phyloP scores from a whole-genome alignment of 805 yeast species.

The Kodamaea fukazawae region DNA sequence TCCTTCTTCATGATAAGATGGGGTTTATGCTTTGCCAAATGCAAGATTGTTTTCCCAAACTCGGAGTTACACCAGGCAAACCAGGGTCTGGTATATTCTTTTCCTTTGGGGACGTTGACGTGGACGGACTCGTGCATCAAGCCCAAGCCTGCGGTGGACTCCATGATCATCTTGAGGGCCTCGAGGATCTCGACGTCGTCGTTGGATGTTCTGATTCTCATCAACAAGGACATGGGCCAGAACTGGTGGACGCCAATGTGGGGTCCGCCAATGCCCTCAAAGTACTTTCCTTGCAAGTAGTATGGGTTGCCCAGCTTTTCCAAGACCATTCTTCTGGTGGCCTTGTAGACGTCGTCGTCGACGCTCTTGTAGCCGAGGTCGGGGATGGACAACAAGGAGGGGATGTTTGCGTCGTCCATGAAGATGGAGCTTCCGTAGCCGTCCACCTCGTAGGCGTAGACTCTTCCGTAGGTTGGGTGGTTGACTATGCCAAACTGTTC shows the following conservation, averaged over 20 bases:
- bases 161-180: slow-evolving; percentile 49
- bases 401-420: slow-evolving; percentile 92
- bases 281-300: slow-evolving; percentile 56
- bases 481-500: slow-evolving; percentile 60
- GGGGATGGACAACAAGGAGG: slow-evolving; percentile 76
- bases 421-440: slow-evolving; percentile 71
- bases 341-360: slow-evolving; percentile 62
- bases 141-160: slow-evolving; percentile 71
- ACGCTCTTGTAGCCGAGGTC: slow-evolving; percentile 62
- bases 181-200: slow-evolving; percentile 65
- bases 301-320: slow-evolving; percentile 75
- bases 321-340: slow-evolving; percentile 75
- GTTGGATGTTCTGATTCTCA: slow-evolving; percentile 70
- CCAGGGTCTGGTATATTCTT: slow-evolving; percentile 77
- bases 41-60: slow-evolving; percentile 81
- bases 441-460: slow-evolving; percentile 85
- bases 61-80: slow-evolving; percentile 94
- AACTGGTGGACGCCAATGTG: slow-evolving; percentile 79
- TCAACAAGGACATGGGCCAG: slow-evolving; percentile 88
- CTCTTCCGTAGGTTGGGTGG: slow-evolving; percentile 70
- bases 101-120: slow-evolving; percentile 51
- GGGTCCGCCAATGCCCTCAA: slow-evolving; percentile 88
- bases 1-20: slow-evolving; percentile 59
- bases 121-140: slow-evolving; percentile 80
- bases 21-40: slow-evolving; percentile 71